A percentile compares a stretch with the other conserved stretches of the same genome.
phyloP scores from a whole-genome alignment of 2,329 filamentous ascomycete species.

The Tolypocladium guangdongense region DNA sequence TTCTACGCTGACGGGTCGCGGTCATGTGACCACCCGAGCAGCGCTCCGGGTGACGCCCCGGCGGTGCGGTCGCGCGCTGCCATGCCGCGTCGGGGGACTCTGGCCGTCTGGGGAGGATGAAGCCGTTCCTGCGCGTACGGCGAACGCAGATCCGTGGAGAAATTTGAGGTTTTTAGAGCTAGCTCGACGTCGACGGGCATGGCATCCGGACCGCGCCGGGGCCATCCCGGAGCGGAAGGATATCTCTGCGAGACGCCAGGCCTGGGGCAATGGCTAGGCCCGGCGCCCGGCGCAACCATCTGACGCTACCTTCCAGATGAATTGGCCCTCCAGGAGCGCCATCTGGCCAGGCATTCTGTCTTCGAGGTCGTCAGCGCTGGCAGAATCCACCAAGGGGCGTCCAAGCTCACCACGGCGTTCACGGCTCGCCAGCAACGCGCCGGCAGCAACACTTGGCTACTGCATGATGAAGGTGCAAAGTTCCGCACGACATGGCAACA shows the following conservation, averaged over 20 bases:
- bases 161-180: background rate
- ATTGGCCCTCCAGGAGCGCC: background rate
- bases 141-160: background rate
- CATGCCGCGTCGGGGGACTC: background rate
- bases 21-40: conserved; percentile 11
- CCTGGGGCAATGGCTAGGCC: background rate
- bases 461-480: background rate
- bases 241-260: background rate
- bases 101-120: background rate
- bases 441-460: background rate
- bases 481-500: background rate
- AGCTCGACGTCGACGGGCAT: background rate
- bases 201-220: background rate
- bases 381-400: background rate
- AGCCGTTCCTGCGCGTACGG: background rate
- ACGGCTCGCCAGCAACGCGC: background rate
- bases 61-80: background rate
- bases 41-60: background rate
- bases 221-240: background rate
- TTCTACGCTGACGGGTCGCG: conserved; percentile 1
- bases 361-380: background rate
- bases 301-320: background rate
- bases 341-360: background rate
- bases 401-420: background rate
- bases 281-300: background rate